These are phyloP conservation scores for Pharus latifolius DNA, from an alignment of 176 grass and related monocot species.

Conservation along the genomic window DNA sequence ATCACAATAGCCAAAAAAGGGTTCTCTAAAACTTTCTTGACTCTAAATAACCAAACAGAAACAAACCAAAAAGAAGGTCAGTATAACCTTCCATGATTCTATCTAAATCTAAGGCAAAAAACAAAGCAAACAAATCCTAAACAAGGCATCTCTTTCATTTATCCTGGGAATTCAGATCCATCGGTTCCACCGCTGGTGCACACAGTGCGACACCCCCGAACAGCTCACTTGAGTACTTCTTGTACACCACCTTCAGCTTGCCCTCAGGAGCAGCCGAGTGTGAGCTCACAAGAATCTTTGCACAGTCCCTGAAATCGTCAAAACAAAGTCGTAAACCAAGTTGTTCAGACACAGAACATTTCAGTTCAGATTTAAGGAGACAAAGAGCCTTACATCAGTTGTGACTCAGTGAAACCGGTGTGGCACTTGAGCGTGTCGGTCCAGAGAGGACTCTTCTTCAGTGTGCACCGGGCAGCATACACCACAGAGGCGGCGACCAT, in stretches of 20 bases:
- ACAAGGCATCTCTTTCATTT: too few species aligned
- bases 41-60: background rate
- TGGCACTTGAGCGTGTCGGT: conserved; percentile 49
- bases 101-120: background rate
- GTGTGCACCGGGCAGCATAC: conserved; percentile 51
- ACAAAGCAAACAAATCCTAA: background rate
- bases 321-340: background rate
- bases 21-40: background rate
- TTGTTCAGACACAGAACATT: background rate
- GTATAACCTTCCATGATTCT: background rate
- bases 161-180: too few species aligned
- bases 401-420: conserved; percentile 30
- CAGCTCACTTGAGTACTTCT: conserved; percentile 34
- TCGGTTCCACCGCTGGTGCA: background rate
- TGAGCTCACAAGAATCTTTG: conserved; percentile 13
- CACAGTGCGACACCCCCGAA: conserved; percentile 25
- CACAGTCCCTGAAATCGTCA: conserved; percentile 18
- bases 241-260: conserved; percentile 27
- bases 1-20: background rate
- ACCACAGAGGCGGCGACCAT: conserved; percentile 43
- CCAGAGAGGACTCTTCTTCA: conserved; percentile 65
- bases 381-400: conserved; percentile 30
- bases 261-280: conserved; percentile 19
- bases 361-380: background rate
- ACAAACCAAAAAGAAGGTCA: background rate